These are phyloP conservation scores for Lasiosphaeria hispida DNA, from an alignment of 495 filamentous ascomycete species.

Conservation along the genomic window DNA sequence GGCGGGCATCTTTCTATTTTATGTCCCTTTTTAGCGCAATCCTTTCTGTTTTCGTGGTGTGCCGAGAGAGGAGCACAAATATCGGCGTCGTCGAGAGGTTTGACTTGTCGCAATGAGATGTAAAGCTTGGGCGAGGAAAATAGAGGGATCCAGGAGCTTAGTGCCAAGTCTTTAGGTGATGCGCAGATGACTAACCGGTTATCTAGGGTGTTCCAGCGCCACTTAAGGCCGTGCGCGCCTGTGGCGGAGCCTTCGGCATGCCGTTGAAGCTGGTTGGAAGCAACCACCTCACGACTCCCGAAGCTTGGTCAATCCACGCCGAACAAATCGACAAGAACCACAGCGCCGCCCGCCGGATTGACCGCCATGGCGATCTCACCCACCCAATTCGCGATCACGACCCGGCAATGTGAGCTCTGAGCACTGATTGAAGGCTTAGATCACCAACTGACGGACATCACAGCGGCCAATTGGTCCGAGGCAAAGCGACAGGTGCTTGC, in stretches of 20 bases:
- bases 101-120: too few species aligned
- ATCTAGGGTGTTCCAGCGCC: too few species aligned
- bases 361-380: slow-evolving; percentile 69
- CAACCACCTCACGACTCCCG: background rate
- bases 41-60: slow-evolving; percentile 3
- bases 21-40: slow-evolving; percentile 6
- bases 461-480: slow-evolving; percentile 85
- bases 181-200: too few species aligned
- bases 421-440: background rate
- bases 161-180: too few species aligned
- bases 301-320: slow-evolving; percentile 11
- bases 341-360: slow-evolving; percentile 13
- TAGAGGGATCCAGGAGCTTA: too few species aligned
- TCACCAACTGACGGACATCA: slow-evolving; percentile 15
- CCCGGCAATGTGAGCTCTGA: slow-evolving; percentile 73
- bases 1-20: slow-evolving; percentile 68
- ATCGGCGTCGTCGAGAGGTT: too few species aligned
- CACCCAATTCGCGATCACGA: slow-evolving; percentile 85
- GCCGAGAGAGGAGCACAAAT: background rate
- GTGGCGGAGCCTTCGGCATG: background rate
- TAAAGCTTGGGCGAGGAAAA: too few species aligned
- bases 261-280: background rate
- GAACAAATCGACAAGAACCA: slow-evolving; percentile 23
- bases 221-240: too few species aligned
- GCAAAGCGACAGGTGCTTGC: slow-evolving; percentile 77